Base-by-base conservation (phyloP, 2,329 filamentous ascomycete genomes). In the Neonectria faginata region DNA sequence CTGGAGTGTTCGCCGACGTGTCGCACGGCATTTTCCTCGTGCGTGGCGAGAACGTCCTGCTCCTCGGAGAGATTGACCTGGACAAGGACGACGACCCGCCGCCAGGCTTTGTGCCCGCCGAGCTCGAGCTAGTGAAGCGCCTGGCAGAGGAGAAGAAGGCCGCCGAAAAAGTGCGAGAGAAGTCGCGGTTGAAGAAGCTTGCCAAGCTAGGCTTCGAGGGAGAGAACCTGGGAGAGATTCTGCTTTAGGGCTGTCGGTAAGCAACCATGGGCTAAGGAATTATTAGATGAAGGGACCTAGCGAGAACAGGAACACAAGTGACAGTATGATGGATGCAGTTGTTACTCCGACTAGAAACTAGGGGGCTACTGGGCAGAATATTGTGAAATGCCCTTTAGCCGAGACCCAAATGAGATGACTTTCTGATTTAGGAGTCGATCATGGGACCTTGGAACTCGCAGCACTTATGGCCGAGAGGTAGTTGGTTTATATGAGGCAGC, bases 11-110 rank as follows among this genome's bases (percentile, higher is more conserved):
- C 77, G 92, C 93, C 65, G 96, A 99, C 78, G 88, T 97, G 65
- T 85, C 89, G 11, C 89, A 93, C 62, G 96, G 96, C 54, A 89
- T 97, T 67, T 98, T 96, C 81, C 87, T 98, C 39, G 93, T 99
- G 50, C 87, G 96, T 64, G 96, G 96, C 71, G 96, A 99, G 82
- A 99, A 99, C 78, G 96, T 99, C n/a, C 85, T 97, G 56, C 84
- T 99, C 48, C 86, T 98, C 18, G 96, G 96, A 41, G 97, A 98
- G 80, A 97, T 99, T 74, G 96, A 99, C 78, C 88, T 99, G 25
- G 96, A 99, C 83, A 93, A 92, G 76, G 96, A 99, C 79, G 96
- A 99, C 78, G 90, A 97, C 63, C 84, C 93, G 18, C 85, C 93
- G 14, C 93, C 93, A 1, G 89, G 90, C 33, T 93, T 91, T 68